Evolutionary conservation across 2,329 filamentous ascomycete genomes (phyloP).

Genomic region (Huntiella savannae): DNA sequence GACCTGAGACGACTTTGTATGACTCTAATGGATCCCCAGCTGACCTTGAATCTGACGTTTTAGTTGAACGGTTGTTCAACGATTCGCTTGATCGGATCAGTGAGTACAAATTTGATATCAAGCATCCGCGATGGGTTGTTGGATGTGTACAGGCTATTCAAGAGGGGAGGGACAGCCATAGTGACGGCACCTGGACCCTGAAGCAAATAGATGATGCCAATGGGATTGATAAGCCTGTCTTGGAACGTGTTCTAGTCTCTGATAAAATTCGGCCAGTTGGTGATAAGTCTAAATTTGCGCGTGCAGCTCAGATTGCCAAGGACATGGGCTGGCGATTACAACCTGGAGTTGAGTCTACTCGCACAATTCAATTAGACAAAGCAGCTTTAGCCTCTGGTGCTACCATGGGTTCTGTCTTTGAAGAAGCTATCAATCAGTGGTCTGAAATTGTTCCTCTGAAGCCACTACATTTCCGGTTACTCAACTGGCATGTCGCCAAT

Average conservation of each 20-base stretch:
- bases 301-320: conserved; percentile 55
- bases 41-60: conserved; percentile 55
- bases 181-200: conserved; percentile 33
- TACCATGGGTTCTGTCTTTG: conserved; percentile 77
- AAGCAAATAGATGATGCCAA: conserved; percentile 47
- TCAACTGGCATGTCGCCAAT: conserved; percentile 98
- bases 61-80: conserved; percentile 85
- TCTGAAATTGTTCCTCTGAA: conserved; percentile 63
- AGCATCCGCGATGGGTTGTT: conserved; percentile 51
- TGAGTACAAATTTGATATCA: conserved; percentile 66
- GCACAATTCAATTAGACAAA: conserved; percentile 51
- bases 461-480: conserved; percentile 68
- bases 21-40: conserved; percentile 65
- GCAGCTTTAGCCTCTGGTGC: conserved; percentile 45
- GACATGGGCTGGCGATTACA: conserved; percentile 69
- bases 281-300: conserved; percentile 8
- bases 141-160: conserved; percentile 70
- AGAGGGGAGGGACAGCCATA: conserved; percentile 57
- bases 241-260: conserved; percentile 2
- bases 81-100: conserved; percentile 85
- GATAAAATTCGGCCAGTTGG: conserved; percentile 6
- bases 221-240: neutral
- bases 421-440: conserved; percentile 80
- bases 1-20: conserved; percentile 70
- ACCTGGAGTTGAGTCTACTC: conserved; percentile 38